Base-by-base conservation (phyloP, 768 basidiomycete genomes). In the Hypholoma sublateritium region DNA sequence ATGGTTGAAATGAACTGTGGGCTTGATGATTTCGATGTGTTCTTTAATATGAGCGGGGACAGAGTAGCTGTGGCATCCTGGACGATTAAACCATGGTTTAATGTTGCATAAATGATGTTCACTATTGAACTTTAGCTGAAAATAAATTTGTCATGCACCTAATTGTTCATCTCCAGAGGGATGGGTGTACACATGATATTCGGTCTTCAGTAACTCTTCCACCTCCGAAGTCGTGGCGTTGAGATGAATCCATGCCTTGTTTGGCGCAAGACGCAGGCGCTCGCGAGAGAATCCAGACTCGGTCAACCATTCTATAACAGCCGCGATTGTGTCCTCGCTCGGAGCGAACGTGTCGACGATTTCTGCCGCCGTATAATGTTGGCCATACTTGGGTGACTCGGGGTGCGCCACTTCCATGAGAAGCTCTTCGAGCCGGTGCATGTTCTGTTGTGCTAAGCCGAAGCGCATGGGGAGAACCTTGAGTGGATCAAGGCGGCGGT, bases 381-480 rank as follows among this genome's bases (percentile, higher is more conserved):
- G 68, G 13, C 81, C 81, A 59, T 82, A 84, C 60, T 70, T 71
- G 5, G 71, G 71, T 1, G 82, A 83, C 21, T 77, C 75, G 3
- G 82, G 81, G 54, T 83, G 75, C 2, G 82, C 77, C 17, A 84
- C 77, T 34, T 75, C 74, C 60, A 75, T 65, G 16, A 85, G 74
- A 45, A 77, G 69, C 7, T 73, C 73, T 60, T 81, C 80, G 47
- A 84, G 64, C 4, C 68, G 71, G 39, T 79, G 67, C 46, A 81
- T 66, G 56, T 83, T 79, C 41, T 66, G 65, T 61, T 84, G 82
- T 7, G 71, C 62, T 21, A 84, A 74, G 21, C 77, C 81, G 50
- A 83, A 74, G 25, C 78, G 76, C 62, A 83, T 70, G 12, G 80
- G 79, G n/a, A 84, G 68, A 44, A 74, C 34, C 19, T 54, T 64